Conservation (phyloP, 2,329 filamentous ascomycete genomes). For the Penicillium sp. region DNA sequence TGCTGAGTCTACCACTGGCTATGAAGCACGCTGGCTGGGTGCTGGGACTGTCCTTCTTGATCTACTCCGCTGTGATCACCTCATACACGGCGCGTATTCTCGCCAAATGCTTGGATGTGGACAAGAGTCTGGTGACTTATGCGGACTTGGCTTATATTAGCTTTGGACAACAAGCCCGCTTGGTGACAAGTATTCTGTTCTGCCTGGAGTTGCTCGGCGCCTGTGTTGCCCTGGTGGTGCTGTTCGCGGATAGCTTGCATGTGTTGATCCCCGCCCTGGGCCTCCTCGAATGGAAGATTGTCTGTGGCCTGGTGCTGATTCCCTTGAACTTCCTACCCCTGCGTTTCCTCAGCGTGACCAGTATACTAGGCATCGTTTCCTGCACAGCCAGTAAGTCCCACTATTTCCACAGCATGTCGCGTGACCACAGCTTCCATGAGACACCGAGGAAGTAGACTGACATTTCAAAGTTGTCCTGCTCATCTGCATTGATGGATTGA, state of each 20-base stretch:
- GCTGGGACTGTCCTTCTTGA: conserved; percentile 68
- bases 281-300: conserved; percentile 71
- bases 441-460: conserved; percentile 21
- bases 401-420: too few species aligned
- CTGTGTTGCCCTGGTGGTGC: conserved; percentile 79
- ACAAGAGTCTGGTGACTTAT: conserved; percentile 82
- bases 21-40: conserved; percentile 86
- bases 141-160: conserved; percentile 88
- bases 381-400: conserved; percentile 72
- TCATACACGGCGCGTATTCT: conserved; percentile 80
- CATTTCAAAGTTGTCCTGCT: conserved; percentile 65
- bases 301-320: conserved; percentile 72
- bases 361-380: conserved; percentile 83
- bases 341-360: conserved; percentile 79
- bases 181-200: conserved; percentile 80
- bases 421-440: too few species aligned
- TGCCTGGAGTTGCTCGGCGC: conserved; percentile 80
- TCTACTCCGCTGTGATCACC: conserved; percentile 68
- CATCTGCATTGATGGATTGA: conserved; percentile 76
- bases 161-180: conserved; percentile 73
- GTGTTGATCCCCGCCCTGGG: conserved; percentile 67
- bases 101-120: conserved; percentile 81
- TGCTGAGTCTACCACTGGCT: conserved; percentile 82
- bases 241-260: conserved; percentile 88
- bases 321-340: conserved; percentile 81